Percentiles rank a stretch among this genome's conserved stretches.
These are phyloP conservation scores for Kazachstania psychrophila DNA, from an alignment of 805 yeast genomes.

Conservation along the genomic window DNA sequence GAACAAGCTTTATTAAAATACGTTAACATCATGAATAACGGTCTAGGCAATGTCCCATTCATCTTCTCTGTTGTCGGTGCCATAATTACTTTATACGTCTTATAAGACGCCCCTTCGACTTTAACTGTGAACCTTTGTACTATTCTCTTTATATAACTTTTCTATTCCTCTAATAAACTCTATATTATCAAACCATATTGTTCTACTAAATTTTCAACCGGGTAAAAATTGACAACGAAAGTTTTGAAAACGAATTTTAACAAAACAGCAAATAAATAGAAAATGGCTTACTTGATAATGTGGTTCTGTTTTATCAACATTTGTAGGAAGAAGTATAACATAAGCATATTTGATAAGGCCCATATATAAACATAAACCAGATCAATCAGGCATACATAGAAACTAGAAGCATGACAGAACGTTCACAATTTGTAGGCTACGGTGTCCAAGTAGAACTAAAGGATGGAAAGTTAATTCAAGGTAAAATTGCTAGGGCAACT, in stretches of 20 bases:
- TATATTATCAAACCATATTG: too few relatives aligned
- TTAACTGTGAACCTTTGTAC: too few relatives aligned
- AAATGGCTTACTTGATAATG: too few relatives aligned
- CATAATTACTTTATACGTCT: conserved; percentile 4
- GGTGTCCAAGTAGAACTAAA: conserved; percentile 37
- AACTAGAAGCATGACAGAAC: conserved; percentile 8
- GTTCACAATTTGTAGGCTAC: conserved; percentile 39
- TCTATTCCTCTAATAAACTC: not conserved
- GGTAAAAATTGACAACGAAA: not conserved
- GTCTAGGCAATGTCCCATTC: conserved; percentile 4
- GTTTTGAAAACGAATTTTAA: not conserved
- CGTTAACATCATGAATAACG: not conserved
- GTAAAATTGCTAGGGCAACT: conserved; percentile 36
- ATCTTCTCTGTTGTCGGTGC: conserved; percentile 4
- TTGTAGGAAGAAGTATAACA: not conserved
- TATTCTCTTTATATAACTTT: too few relatives aligned
- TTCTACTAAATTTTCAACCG: not conserved
- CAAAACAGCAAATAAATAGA: not conserved
- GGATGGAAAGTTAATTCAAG: conserved; percentile 33
- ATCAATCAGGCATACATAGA: too few relatives aligned
- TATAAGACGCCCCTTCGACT: too few relatives aligned
- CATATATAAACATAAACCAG: too few relatives aligned
- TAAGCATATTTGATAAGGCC: too few relatives aligned
- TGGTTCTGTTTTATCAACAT: not conserved
- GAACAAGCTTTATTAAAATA: not conserved